Evolutionary conservation across 2,329 filamentous ascomycete species (phyloP), one percentile per base, ranked within the genome.

Genomic region (Paraphoma chrysanthemicola): DNA sequence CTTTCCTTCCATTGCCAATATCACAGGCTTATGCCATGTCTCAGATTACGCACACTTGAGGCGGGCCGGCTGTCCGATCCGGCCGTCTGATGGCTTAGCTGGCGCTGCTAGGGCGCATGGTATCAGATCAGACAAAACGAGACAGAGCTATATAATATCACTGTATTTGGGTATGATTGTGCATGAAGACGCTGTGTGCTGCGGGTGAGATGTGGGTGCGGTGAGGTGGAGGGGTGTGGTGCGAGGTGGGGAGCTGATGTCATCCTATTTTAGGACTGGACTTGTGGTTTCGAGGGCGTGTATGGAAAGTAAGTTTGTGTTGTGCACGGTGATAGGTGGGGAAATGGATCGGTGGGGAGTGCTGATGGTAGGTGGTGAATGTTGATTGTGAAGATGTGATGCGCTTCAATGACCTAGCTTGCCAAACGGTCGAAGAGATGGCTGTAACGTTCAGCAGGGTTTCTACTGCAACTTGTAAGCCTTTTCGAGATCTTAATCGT

Each of bases 31-130:
- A 48, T 23, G 2, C 23, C 11, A 47, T 48, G 53, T 61, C 55
- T 57, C 43, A 54, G 53, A 59, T 61, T 56, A 61, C 53, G 44
- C 47, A 59, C 56, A 50, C 33, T 36, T 46, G n/a, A 50, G 48
- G 44, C 33, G 44, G 30, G 44, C 29, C 14, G 46, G 46, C 38
- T 14, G 23, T 17, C 33, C 33, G 33, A 23, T 28, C 28, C 29
- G 11, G 18, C 8, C 12, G 14, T n/a, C 14, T n/a, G 6, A 23
- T 48, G 33, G 33, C 23, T 23, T 12, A 38, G 14, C 10, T 36
- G 16, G 31, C 29, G 3, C 23, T 10, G 9, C 10, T 47, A 31
- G 23, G 23, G 5, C 23, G 8, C n/a, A n/a, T 14, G 6, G 10
- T 38, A 11, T 38, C 10, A 38, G 10, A 11, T 38, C 33, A 38